These are phyloP conservation scores for Tricholoma terreum DNA, from an alignment of 768 basidiomycete species.

Conservation along the genomic window DNA sequence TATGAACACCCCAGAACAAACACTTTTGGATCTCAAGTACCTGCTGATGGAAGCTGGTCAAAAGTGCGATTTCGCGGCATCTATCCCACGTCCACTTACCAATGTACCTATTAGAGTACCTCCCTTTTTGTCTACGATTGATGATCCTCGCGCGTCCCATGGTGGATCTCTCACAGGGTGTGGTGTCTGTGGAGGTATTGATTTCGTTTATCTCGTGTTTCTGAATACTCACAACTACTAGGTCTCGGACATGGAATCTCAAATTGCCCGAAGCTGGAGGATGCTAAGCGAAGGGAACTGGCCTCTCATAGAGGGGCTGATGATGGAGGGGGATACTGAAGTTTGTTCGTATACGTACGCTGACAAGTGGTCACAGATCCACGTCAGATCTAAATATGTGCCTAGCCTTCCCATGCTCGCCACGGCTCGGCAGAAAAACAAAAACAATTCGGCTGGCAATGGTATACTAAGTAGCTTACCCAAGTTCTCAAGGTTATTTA, in stretches of 20 bases:
- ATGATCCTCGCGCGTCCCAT: constrained; percentile 83
- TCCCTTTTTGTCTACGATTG: constrained; percentile 84
- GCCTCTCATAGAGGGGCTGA: constrained; percentile 77
- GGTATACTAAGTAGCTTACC: too few relatives aligned
- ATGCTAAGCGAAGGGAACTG: constrained; percentile 86
- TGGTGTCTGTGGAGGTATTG: constrained; percentile 89
- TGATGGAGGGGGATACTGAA: constrained; percentile 52
- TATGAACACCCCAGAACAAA: constrained; percentile 96
- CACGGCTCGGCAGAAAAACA: too few relatives aligned
- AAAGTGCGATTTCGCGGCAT: constrained; percentile 47
- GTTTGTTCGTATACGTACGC: not conserved
- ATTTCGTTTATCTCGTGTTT: not conserved
- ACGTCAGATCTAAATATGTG: too few relatives aligned
- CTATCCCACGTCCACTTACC: not conserved
- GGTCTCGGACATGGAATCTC: constrained; percentile 92
- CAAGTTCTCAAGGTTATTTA: too few relatives aligned
- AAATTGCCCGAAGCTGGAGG: constrained; percentile 96
- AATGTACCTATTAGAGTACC: constrained; percentile 62
- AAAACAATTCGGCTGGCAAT: too few relatives aligned
- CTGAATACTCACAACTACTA: constrained; percentile 23
- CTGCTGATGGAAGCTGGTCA: constrained; percentile 96
- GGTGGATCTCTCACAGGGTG: constrained; percentile 83
- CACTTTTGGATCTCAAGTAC: constrained; percentile 94
- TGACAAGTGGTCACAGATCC: not conserved
- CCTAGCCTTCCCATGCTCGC: too few relatives aligned